Conservation (phyloP, 2,329 filamentous ascomycete species). For the Clarireedia homoeocarpa region DNA sequence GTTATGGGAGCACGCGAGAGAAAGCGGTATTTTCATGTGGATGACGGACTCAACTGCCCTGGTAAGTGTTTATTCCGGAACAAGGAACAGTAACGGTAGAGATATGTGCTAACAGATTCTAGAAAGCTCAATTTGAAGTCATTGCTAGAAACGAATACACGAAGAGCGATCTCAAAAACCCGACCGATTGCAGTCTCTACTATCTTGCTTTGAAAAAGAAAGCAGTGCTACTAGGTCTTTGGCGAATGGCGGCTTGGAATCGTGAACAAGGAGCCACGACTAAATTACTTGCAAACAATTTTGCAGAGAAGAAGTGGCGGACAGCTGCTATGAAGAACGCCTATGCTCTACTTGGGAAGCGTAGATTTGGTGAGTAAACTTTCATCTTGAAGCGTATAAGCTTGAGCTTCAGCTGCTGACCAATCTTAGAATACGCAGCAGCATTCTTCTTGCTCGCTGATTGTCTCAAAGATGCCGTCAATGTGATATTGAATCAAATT, state of each 20-base stretch:
- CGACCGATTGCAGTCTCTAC: slow-evolving; percentile 82
- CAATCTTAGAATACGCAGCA: slow-evolving; percentile 72
- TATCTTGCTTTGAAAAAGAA: slow-evolving; percentile 92
- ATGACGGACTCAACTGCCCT: slow-evolving; percentile 68
- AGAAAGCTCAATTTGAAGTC: slow-evolving; percentile 77
- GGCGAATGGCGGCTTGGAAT: slow-evolving; percentile 90
- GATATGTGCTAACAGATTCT: slow-evolving; percentile 11
- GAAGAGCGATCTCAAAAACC: slow-evolving; percentile 78
- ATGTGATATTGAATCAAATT: slow-evolving; percentile 78
- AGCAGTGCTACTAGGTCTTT: slow-evolving; percentile 78
- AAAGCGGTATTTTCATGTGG: slow-evolving; percentile 94
- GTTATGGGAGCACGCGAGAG: slow-evolving; percentile 76
- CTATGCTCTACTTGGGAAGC: slow-evolving; percentile 85
- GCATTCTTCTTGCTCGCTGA: slow-evolving; percentile 92
- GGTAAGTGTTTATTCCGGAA: slow-evolving; percentile 42
- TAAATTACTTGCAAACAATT: slow-evolving; percentile 81
- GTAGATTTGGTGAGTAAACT: slow-evolving; percentile 61
- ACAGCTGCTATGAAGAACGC: slow-evolving; percentile 92
- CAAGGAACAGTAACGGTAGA: slow-evolving; percentile 11
- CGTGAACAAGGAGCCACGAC: slow-evolving; percentile 76
- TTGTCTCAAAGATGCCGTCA: slow-evolving; percentile 74
- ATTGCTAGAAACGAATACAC: slow-evolving; percentile 92
- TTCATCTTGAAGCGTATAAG: not conserved
- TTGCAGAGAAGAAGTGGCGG: slow-evolving; percentile 77
- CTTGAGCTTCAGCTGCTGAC: slow-evolving; percentile 8